phyloP scores from a whole-genome alignment of 1,284 basidiomycete genomes.

The Ustilago xerochloae region DNA sequence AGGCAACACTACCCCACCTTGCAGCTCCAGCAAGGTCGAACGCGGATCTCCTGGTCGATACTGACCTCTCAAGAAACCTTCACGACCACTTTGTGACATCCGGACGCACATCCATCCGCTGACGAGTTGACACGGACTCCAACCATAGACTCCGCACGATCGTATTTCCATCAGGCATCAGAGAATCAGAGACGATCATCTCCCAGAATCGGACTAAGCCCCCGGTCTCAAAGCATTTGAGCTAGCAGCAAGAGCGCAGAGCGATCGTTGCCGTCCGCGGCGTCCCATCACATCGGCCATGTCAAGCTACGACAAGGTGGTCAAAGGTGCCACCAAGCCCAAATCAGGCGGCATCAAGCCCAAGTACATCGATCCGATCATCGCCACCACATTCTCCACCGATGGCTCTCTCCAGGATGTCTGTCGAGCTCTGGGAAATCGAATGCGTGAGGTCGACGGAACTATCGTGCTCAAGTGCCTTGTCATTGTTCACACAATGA shows the following conservation, averaged over 20 bases:
- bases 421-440: constrained; percentile 82
- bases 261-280: neutral
- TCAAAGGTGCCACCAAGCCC: constrained; percentile 67
- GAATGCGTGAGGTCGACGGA: constrained; percentile 88
- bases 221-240: no score
- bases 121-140: no score
- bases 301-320: constrained; percentile 63
- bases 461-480: constrained; percentile 96
- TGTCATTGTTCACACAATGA: constrained; percentile 93
- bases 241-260: neutral
- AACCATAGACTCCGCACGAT: no score
- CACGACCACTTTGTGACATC: no score
- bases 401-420: constrained; percentile 92
- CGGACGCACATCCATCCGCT: no score
- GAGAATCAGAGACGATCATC: no score
- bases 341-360: constrained; percentile 63
- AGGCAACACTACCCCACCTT: neutral
- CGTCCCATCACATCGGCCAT: neutral
- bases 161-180: no score
- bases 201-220: no score
- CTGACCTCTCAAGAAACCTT: no score
- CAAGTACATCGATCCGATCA: constrained; percentile 76
- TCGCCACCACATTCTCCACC: constrained; percentile 91
- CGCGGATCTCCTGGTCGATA: no score
- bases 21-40: no score